Evolutionary conservation across 2,329 filamentous ascomycete species (phyloP).

Genomic region (Colletotrichum eleusines): DNA sequence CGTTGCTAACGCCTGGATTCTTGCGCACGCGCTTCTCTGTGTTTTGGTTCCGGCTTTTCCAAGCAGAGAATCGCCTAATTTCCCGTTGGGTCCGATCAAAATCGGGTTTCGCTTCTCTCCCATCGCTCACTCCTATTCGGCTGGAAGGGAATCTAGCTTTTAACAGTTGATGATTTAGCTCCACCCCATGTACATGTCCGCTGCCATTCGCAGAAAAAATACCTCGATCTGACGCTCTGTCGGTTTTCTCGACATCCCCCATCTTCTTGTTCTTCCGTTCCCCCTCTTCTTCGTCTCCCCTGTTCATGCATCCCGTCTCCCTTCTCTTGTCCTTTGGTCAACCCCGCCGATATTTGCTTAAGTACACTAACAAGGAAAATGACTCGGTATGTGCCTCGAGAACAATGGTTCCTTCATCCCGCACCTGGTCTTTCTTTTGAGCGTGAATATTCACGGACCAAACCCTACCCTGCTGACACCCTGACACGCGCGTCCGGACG

Average conservation of each 20-base stretch:
- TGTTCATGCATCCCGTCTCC: slow-evolving; percentile 4
- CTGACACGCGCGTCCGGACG: neutral
- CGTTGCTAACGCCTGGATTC: slow-evolving; percentile 13
- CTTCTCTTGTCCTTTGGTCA: slow-evolving; percentile 3
- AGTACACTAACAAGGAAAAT: neutral
- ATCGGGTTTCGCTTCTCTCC: neutral
- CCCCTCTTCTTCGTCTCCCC: slow-evolving; percentile 23
- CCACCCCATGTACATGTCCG: slow-evolving; percentile 13
- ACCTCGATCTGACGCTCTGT: slow-evolving; percentile 5
- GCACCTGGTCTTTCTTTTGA: neutral
- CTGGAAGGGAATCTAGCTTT: slow-evolving; percentile 4
- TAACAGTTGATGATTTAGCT: slow-evolving; percentile 6
- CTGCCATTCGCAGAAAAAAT: slow-evolving; percentile 3
- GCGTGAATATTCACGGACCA: neutral
- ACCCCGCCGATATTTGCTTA: slow-evolving; percentile 16
- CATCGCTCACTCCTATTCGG: slow-evolving; percentile 7
- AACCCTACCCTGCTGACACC: neutral
- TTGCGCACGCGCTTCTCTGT: slow-evolving; percentile 29
- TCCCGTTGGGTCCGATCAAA: slow-evolving; percentile 23
- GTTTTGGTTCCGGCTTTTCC: slow-evolving; percentile 32
- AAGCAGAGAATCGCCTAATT: slow-evolving; percentile 22
- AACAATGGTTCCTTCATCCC: slow-evolving; percentile 4
- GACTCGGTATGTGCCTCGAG: slow-evolving; percentile 16
- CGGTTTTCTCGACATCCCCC: slow-evolving; percentile 7
- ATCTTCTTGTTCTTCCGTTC: slow-evolving; percentile 11